Base-by-base conservation (phyloP, 257 asterid genomes). In the Ajuga chamaepitys region DNA sequence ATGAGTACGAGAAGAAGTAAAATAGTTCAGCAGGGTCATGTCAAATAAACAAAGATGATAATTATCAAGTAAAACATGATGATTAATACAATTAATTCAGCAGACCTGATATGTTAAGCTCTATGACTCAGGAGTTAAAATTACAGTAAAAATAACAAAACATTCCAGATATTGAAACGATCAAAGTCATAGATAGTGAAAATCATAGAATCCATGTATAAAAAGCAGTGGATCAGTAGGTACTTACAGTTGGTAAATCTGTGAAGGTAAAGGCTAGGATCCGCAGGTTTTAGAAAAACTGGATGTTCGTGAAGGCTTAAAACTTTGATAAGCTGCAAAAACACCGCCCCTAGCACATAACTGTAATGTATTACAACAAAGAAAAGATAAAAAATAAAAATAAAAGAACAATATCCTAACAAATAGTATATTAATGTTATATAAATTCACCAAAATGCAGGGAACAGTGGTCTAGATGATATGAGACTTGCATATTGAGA, bases 221-320 rank as follows among this genome's bases (percentile, higher is more conserved):
- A 54, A 62, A 35, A 56, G 62, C 21, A 63, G 40, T 38, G 17
- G 40, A 70, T 13, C 14, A 12, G 42, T 13, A 64, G 32, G 74
- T 44, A 70, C 91, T 71, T 85, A 91, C 96, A 85, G 54, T 77
- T 79, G 46, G 95, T 67, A 66, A 92, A 88, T 68, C 88, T 78
- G 79, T 92, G 96, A 78, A 92, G 86, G 78, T 82, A 92, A 68
- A 92, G 93, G 77, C 95, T 92, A 22, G 98, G 98, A 81, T 92
- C 98, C 67, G 83, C 93, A 59, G 91, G 94, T 50, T 82, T 88
- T 66, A 81, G 91, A 75, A 88, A 77, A 73, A 86, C 66, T n/a
- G 88, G 84, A 73, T 78, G 86, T 67, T 88, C 86, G 56, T 76
- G 79, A 64, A 92, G 86, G 77, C 90, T 84, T 68, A 88, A 66